phyloP scores from a whole-genome alignment of 2,329 filamentous ascomycete genomes.

The Geosmithia putterillii region DNA sequence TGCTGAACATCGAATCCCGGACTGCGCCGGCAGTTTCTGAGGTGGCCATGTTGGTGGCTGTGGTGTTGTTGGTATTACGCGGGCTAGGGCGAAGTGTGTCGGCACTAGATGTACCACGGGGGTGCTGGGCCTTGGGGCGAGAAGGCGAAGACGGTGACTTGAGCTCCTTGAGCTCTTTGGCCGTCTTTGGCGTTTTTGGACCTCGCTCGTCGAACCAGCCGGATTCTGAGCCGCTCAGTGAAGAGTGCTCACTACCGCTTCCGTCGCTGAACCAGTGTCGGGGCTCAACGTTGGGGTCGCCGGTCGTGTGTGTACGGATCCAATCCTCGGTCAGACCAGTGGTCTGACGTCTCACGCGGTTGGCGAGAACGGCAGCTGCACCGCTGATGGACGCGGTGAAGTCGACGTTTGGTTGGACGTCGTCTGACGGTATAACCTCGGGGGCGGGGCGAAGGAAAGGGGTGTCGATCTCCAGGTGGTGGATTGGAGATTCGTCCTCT shows the following conservation, averaged over 20 bases:
- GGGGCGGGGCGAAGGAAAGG: conserved; percentile 49
- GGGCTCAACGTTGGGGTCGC: conserved; percentile 54
- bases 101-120: conserved; percentile 37
- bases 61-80: conserved; percentile 10
- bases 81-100: conserved; percentile 36
- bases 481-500: conserved; percentile 43
- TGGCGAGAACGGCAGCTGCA: conserved; percentile 50
- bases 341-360: conserved; percentile 45
- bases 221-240: conserved; percentile 53
- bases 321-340: conserved; percentile 68
- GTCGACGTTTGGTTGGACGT: conserved; percentile 8
- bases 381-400: conserved; percentile 28
- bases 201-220: conserved; percentile 38
- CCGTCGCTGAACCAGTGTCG: conserved; percentile 74
- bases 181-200: conserved; percentile 33
- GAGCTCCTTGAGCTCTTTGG: conserved; percentile 9
- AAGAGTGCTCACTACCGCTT: conserved; percentile 62
- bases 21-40: conserved; percentile 14
- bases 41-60: conserved; percentile 16
- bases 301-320: conserved; percentile 75
- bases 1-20: conserved; percentile 12
- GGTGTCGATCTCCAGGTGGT: conserved; percentile 48
- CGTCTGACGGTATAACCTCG: conserved; percentile 21
- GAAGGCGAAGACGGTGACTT: conserved; percentile 6
- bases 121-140: conserved; percentile 21